These are phyloP conservation scores for Maudiozyma turicensis DNA, from an alignment of 805 yeast species.

Conservation along the genomic window DNA sequence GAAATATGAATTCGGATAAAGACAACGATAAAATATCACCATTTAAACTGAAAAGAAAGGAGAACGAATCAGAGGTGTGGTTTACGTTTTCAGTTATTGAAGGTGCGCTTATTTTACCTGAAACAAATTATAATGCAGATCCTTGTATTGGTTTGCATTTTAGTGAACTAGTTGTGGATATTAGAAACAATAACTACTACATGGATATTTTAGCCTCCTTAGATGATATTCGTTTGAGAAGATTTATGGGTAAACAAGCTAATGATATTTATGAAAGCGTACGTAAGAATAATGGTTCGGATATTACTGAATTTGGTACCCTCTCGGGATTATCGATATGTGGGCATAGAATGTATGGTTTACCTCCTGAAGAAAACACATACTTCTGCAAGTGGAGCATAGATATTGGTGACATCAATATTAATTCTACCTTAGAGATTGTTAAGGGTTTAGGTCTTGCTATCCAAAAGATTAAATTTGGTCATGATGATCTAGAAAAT, in stretches of 20 bases:
- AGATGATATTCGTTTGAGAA: conserved; percentile 10
- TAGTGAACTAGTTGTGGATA: conserved; percentile 60
- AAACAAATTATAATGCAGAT: conserved; percentile 52
- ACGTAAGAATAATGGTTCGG: conserved; percentile 15
- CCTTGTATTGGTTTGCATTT: conserved; percentile 55
- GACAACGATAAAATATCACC: background rate
- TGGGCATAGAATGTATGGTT: conserved; percentile 88
- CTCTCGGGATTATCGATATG: conserved; percentile 49
- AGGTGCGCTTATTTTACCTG: conserved; percentile 69
- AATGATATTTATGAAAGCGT: conserved; percentile 24
- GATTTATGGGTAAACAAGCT: conserved; percentile 9
- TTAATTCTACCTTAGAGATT: conserved; percentile 43
- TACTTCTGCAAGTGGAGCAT: conserved; percentile 89
- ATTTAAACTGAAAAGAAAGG: conserved; percentile 34
- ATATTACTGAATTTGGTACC: conserved; percentile 13
- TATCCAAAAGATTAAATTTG: conserved; percentile 43
- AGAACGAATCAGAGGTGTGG: conserved; percentile 70
- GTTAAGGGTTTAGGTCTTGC: conserved; percentile 36
- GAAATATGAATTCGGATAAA: too few relatives aligned
- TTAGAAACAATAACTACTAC: conserved; percentile 82
- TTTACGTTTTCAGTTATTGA: conserved; percentile 59
- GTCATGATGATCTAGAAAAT: conserved; percentile 70
- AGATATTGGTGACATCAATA: conserved; percentile 45
- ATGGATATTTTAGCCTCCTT: conserved; percentile 79
- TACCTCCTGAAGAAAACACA: conserved; percentile 83